Evolutionary conservation across 2,329 filamentous ascomycete genomes (phyloP).

Genomic region (Cytospora mali): DNA sequence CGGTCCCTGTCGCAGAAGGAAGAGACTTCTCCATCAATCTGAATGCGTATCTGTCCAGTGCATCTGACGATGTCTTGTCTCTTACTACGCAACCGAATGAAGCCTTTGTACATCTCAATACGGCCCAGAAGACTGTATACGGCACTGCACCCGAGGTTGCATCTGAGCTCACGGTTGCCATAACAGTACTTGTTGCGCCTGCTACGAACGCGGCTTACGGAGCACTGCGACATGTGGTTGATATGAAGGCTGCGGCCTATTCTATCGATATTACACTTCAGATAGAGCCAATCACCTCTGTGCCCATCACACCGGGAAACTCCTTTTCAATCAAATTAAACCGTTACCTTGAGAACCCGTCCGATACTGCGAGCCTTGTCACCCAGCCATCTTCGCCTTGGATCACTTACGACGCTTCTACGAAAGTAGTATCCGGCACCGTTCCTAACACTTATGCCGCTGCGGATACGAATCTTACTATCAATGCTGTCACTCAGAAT

Average conservation of each 20-base stretch:
- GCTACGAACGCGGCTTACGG: not conserved
- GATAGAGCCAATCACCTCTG: not conserved
- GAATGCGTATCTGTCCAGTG: not conserved
- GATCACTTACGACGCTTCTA: not conserved
- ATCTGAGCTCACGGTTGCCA: not conserved
- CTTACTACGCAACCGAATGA: not conserved
- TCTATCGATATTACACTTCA: not conserved
- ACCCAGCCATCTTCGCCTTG: not conserved
- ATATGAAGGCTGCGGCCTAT: not conserved
- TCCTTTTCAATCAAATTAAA: constrained; percentile 3
- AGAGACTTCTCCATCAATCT: not conserved
- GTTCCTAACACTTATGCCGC: not conserved
- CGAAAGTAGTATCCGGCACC: not conserved
- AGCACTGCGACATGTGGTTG: not conserved
- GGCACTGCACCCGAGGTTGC: not conserved
- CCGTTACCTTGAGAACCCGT: not conserved
- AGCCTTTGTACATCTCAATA: not conserved
- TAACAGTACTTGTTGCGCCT: not conserved
- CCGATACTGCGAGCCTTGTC: not conserved
- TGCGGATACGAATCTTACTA: not conserved
- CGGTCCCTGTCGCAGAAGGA: not conserved
- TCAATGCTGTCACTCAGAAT: not conserved
- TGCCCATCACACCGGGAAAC: not conserved
- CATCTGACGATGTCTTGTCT: not conserved
- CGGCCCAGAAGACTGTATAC: not conserved